phyloP scores from a whole-genome alignment of 1,139 yeast species.

The Sugiyamaella paludigena region DNA sequence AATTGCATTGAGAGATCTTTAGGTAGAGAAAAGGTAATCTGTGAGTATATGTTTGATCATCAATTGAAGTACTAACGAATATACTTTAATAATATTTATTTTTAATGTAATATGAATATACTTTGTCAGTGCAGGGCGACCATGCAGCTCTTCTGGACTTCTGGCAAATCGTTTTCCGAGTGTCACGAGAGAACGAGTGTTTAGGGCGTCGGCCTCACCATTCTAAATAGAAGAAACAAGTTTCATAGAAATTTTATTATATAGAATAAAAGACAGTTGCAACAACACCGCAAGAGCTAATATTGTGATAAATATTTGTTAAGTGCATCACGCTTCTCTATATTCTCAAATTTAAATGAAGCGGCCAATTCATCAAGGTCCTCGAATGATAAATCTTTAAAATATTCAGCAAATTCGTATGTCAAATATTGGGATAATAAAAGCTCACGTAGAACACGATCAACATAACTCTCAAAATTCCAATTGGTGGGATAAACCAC shows the following conservation, averaged over 20 bases:
- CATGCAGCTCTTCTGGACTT: too few species aligned
- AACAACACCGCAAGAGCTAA: constrained; percentile 3
- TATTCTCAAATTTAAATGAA: constrained; percentile 46
- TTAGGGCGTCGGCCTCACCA: too few species aligned
- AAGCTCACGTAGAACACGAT: constrained; percentile 43
- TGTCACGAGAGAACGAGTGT: too few species aligned
- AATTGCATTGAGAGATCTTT: constrained; percentile 36
- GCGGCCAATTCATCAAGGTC: constrained; percentile 49
- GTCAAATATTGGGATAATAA: constrained; percentile 44
- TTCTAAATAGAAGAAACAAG: too few species aligned
- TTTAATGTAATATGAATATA: constrained; percentile 6
- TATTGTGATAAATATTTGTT: constrained; percentile 36
- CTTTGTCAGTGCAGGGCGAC: too few species aligned
- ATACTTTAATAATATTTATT: neutral
- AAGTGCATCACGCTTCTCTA: constrained; percentile 42
- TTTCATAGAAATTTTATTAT: too few species aligned
- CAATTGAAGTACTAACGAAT: constrained; percentile 1
- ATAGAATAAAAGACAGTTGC: too few species aligned
- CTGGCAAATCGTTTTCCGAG: too few species aligned
- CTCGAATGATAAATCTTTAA: constrained; percentile 41
- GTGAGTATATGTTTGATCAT: constrained; percentile 29
- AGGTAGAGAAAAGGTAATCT: constrained; percentile 29
- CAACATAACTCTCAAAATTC: constrained; percentile 40
- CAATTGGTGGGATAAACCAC: constrained; percentile 44
- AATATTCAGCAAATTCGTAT: constrained; percentile 45